These are phyloP conservation scores for Colletotrichum melonis DNA, from an alignment of 2,329 filamentous ascomycete genomes.

Conservation along the genomic window DNA sequence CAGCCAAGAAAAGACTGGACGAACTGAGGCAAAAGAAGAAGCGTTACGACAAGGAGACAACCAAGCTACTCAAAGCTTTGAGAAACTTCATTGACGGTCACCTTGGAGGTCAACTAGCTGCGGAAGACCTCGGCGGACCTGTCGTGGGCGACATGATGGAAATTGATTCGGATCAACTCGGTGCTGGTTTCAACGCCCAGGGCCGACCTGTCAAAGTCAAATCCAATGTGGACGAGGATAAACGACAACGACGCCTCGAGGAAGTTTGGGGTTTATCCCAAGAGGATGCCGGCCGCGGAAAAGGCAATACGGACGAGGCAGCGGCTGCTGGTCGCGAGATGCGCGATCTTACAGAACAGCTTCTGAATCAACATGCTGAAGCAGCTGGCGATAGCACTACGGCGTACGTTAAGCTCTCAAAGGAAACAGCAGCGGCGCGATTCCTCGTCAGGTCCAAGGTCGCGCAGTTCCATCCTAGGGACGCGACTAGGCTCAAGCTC, in stretches of 20 bases:
- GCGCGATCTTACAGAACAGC: slow-evolving; percentile 68
- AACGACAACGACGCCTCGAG: slow-evolving; percentile 70
- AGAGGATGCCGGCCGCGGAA: slow-evolving; percentile 32
- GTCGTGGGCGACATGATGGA: slow-evolving; percentile 81
- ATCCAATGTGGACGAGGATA: slow-evolving; percentile 55
- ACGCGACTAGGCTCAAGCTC: slow-evolving; percentile 68
- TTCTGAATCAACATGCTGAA: slow-evolving; percentile 69
- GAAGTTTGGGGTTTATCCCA: slow-evolving; percentile 66
- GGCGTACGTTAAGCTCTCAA: slow-evolving; percentile 67
- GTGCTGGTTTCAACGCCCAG: slow-evolving; percentile 69
- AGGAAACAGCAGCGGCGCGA: slow-evolving; percentile 71
- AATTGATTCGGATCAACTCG: slow-evolving; percentile 68
- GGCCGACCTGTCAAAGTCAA: slow-evolving; percentile 66
- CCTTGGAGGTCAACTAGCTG: slow-evolving; percentile 81
- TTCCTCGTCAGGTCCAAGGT: slow-evolving; percentile 75
- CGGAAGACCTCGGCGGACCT: slow-evolving; percentile 85
- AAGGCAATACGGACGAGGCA: slow-evolving; percentile 56
- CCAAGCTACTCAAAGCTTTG: slow-evolving; percentile 71
- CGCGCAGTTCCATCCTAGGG: slow-evolving; percentile 73
- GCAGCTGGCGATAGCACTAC: slow-evolving; percentile 65
- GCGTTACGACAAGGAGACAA: slow-evolving; percentile 70
- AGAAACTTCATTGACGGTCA: slow-evolving; percentile 77
- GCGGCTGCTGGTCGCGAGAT: slow-evolving; percentile 67
- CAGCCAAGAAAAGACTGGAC: slow-evolving; percentile 71
- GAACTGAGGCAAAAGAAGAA: slow-evolving; percentile 70